Base-by-base conservation (phyloP, 2,329 filamentous ascomycete species). In the Scedosporium dehoogii region DNA sequence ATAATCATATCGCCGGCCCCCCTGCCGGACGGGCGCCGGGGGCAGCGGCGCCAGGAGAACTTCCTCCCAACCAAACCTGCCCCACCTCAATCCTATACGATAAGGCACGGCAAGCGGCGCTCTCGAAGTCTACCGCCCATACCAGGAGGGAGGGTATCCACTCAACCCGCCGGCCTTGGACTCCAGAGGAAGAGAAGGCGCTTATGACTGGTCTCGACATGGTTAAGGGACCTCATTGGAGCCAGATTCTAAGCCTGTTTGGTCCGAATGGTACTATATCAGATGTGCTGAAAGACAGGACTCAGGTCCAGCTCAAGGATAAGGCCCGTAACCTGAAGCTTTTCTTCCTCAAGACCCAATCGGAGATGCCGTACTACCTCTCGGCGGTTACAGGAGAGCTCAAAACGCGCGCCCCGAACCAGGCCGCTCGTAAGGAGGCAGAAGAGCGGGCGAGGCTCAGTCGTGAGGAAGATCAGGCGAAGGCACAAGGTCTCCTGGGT, bases 151-250 rank as follows among this genome's bases (percentile, higher is more conserved):
- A 85, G 68, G 83, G 83, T 1, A 72, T 82, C 1, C 81, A 84
- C 66, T 85, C 82, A 1, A 85, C 83, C 1, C 83, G 92, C 38
- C 84, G 92, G 29, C 91, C 92, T 0, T 96, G 92, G 92, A 91
- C 88, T 0, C 86, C 89, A 3, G 90, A 94, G 66, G 92, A 96
- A 74, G 92, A 96, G 71, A 91, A 92, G 72, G 91, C 92, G 0
- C 79, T 96, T 18, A 93, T 96, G 88, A 85, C 89, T 58, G 92
- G 92, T 1, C 83, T 96, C 3, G 92, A 96, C 70, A 85, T 89
- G 71, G 92, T 96, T 57, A 92, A 92, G 71, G 92, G 92, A 0
- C 92, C 92, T 18, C 91, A 96, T 69, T 96, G 92, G 92, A 93
- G 90, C 67, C 91, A 96, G 71, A 96, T 96, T 57, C 78, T 96